A percentile compares a stretch with the other conserved stretches of the same genome.
phyloP scores from a whole-genome alignment of 805 yeast genomes.

The Kodamaea nitidulidarum region DNA sequence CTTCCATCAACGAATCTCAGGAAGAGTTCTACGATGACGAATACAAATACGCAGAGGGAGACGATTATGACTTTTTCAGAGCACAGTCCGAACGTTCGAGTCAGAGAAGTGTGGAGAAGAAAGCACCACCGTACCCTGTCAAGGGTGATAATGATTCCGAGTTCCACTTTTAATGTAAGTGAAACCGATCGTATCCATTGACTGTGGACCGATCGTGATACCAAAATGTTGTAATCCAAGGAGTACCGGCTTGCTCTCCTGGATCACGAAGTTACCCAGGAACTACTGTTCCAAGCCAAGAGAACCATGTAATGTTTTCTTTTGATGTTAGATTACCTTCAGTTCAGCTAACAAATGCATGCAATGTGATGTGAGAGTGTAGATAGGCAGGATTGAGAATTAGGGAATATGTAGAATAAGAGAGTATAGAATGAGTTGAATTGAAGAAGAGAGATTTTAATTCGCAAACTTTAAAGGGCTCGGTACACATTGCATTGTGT shows the following conservation, averaged over 20 bases:
- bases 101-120: slow-evolving; percentile 7
- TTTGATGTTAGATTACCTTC: background rate
- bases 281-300: background rate
- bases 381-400: too few relatives aligned
- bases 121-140: slow-evolving; percentile 7
- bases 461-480: too few relatives aligned
- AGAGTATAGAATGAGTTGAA: too few relatives aligned
- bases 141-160: slow-evolving; percentile 7
- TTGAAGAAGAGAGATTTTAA: too few relatives aligned
- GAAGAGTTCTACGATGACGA: slow-evolving; percentile 6
- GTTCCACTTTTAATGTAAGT: slow-evolving; percentile 8
- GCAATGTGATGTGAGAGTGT: too few relatives aligned
- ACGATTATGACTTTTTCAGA: slow-evolving; percentile 8
- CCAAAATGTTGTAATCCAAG: too few relatives aligned
- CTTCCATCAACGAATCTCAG: slow-evolving; percentile 5
- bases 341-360: background rate
- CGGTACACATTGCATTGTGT: too few relatives aligned
- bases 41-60: slow-evolving; percentile 5
- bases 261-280: background rate
- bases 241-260: background rate
- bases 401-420: too few relatives aligned
- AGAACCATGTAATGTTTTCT: too few relatives aligned
- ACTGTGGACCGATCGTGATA: too few relatives aligned
- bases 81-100: slow-evolving; percentile 6
- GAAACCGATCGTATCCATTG: too few relatives aligned